Evolutionary conservation across 1,284 basidiomycete species (phyloP), one percentile per base, ranked within the genome.

Genomic region (Leccinum angustisporum): DNA sequence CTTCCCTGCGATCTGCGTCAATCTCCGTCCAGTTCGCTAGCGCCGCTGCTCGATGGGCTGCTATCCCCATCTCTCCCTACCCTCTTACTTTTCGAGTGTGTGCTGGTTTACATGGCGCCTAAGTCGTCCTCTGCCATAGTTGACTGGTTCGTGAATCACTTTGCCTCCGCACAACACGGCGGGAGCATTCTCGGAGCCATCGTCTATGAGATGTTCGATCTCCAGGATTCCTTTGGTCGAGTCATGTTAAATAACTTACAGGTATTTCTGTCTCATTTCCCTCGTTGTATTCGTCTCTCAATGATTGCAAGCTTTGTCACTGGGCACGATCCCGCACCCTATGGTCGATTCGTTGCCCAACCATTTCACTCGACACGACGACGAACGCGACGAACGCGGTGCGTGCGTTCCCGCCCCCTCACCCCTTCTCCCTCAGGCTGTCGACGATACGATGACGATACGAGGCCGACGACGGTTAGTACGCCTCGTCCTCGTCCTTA

Each of bases 191-290:
- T 89, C 2, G 86, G 86, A 50, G 80, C 79, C 10, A 76, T 94
- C 10, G 82, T 93, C 10, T 97, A 97, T 71, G 95, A 97, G 73
- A 96, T 96, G 90, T 94, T 93, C 68, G 87, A 87, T 0, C 77
- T 96, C 4, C 79, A 86, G 11, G 95, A 97, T 72, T 71, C 86
- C 0, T 97, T 97, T 75, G 94, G 95, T 7, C 81, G 81, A 21
- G 91, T 97, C 21, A 96, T 97, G 94, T 79, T 87, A 25, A 38
- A 43, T 11, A 55, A 55, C 36, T 30, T 55, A 2, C 34, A 55
- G 36, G 54, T 55, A 40, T 16, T 8, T n/a, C 54, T 8, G 33
- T 25, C 14, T 25, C 33, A 16, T 36, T 7, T 27, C 13, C 9
- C 9, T 55, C 13, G 9, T 13, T 21, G 6, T 14, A 10, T 33